A percentile compares a stretch with the other conserved stretches of the same genome.
Conservation (phyloP, 495 filamentous ascomycete genomes). For the Penicillium robsamsonii region DNA sequence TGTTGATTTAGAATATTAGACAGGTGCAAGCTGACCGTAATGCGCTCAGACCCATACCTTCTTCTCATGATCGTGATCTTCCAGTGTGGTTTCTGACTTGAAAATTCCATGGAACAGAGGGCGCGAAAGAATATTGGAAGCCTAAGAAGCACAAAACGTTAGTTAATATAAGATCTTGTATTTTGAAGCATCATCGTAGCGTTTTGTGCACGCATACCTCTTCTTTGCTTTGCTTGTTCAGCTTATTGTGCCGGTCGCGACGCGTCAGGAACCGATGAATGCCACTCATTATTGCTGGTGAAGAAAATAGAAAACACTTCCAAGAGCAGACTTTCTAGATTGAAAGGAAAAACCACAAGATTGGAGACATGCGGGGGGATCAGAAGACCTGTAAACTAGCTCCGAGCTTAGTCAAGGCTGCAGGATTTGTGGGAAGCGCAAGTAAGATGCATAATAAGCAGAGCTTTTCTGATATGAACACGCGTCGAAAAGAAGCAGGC, state of each 20-base stretch:
- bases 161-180: constrained; percentile 14
- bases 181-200: not conserved
- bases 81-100: constrained; percentile 22
- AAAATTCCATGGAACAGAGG: constrained; percentile 39
- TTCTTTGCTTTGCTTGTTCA: constrained; percentile 50
- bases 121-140: constrained; percentile 24
- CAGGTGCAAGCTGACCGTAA: not conserved
- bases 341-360: constrained; percentile 5
- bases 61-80: constrained; percentile 35
- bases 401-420: constrained; percentile 30
- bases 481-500: constrained; percentile 1
- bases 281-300: constrained; percentile 48
- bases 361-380: constrained; percentile 30
- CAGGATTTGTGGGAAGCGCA: constrained; percentile 28
- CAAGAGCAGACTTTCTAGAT: constrained; percentile 11
- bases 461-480: constrained; percentile 24
- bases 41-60: constrained; percentile 29
- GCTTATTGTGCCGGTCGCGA: constrained; percentile 61
- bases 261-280: constrained; percentile 70
- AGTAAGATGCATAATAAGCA: constrained; percentile 31
- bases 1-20: constrained; percentile 8
- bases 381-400: constrained; percentile 12
- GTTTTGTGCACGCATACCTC: constrained; percentile 31
- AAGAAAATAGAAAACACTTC: not conserved
- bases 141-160: constrained; percentile 21